A percentile compares a stretch with the other conserved stretches of the same genome.
These are phyloP conservation scores for Pleurotus tuber-regium DNA, from an alignment of 768 basidiomycete species.

Conservation along the genomic window DNA sequence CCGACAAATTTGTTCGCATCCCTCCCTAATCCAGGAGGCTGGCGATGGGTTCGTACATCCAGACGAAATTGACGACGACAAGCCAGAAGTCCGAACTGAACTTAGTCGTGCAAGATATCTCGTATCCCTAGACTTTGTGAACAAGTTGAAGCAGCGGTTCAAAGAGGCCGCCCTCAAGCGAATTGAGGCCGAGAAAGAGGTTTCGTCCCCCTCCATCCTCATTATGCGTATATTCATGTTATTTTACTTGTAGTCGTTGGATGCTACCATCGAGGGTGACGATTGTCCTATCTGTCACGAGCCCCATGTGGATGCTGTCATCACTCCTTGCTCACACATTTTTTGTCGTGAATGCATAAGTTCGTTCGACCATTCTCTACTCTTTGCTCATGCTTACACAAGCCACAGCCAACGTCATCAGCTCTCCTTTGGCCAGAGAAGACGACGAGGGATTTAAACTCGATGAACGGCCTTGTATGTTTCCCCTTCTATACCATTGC, in stretches of 20 bases:
- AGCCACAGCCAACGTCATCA: constrained; percentile 40
- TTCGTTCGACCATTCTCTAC: constrained; percentile 23
- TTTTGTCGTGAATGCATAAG: constrained; percentile 64
- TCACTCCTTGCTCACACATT: constrained; percentile 59
- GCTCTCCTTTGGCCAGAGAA: constrained; percentile 32
- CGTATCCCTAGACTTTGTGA: constrained; percentile 48
- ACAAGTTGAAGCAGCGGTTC: constrained; percentile 44
- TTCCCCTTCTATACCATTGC: not conserved
- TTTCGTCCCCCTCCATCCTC: constrained; percentile 20
- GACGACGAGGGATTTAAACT: constrained; percentile 39
- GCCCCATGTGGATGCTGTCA: constrained; percentile 44
- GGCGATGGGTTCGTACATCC: constrained; percentile 41
- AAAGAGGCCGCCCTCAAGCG: constrained; percentile 39
- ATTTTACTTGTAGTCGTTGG: constrained; percentile 33
- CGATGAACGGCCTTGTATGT: constrained; percentile 54
- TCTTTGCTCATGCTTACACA: constrained; percentile 3
- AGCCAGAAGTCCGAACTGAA: constrained; percentile 35
- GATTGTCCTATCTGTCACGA: constrained; percentile 74
- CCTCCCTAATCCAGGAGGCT: constrained; percentile 60
- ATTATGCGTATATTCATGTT: not conserved
- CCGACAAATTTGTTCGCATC: constrained; percentile 68
- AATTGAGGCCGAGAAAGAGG: constrained; percentile 54
- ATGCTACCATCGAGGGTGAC: constrained; percentile 48
- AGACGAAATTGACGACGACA: constrained; percentile 29
- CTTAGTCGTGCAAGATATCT: constrained; percentile 42